phyloP scores from a whole-genome alignment of 176 grass and related monocot genomes.

The Juncus inflexus region DNA sequence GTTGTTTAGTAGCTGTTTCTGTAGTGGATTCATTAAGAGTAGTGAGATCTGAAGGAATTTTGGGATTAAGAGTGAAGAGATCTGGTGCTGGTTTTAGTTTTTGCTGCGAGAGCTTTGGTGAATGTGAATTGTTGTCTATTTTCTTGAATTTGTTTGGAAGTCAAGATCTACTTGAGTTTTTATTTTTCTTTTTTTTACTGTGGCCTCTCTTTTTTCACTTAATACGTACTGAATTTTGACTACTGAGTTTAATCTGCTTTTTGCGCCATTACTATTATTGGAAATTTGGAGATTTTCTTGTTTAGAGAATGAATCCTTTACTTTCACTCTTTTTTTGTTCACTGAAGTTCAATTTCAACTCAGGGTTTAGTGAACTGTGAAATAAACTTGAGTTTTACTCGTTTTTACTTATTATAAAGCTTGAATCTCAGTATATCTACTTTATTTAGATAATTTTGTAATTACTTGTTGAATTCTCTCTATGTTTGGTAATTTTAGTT shows the following conservation, averaged over 20 bases:
- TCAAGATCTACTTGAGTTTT: neutral
- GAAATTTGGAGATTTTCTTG: neutral
- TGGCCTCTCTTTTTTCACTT: too few species aligned
- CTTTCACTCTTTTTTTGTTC: neutral
- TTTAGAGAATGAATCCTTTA: neutral
- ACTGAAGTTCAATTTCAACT: neutral
- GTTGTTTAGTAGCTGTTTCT: neutral
- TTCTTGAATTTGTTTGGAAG: neutral
- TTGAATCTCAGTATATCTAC: neutral
- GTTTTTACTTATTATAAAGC: neutral
- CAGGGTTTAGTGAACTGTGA: neutral
- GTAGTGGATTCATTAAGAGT: neutral
- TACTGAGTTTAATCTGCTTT: neutral
- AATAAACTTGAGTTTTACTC: neutral
- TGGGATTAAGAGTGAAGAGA: constrained; percentile 2
- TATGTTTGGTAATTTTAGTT: neutral
- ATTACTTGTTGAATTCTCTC: neutral
- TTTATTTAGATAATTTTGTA: neutral
- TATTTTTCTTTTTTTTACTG: neutral
- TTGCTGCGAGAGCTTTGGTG: neutral
- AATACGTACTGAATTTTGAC: constrained; percentile 1
- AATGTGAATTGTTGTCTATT: neutral
- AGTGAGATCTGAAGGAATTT: constrained; percentile 23
- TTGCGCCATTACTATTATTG: neutral
- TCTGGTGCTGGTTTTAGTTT: neutral